Percentiles rank a stretch among this genome's conserved stretches.
Evolutionary conservation across 2,329 filamentous ascomycete species (phyloP).

Genomic region (Scolecobasidium constrictum): DNA sequence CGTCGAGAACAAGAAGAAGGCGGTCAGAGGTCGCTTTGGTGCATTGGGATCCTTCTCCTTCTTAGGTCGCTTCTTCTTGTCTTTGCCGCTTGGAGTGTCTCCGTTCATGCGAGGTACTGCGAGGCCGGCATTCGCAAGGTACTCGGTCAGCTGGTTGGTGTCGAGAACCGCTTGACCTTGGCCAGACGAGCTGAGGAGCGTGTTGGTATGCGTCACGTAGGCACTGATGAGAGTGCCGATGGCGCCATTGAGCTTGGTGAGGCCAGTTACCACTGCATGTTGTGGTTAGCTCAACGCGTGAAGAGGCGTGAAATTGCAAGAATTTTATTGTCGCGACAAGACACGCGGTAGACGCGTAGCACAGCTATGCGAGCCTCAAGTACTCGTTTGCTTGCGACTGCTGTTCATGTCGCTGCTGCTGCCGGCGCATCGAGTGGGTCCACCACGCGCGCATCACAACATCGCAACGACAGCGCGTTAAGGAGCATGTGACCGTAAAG

Average conservation of each 20-base stretch:
- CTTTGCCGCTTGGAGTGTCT: conserved; percentile 15
- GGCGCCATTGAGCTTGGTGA: conserved; percentile 63
- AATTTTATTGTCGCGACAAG: background rate
- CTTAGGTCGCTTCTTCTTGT: conserved; percentile 82
- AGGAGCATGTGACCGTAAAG: background rate
- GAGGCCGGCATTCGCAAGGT: conserved; percentile 23
- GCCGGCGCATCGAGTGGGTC: background rate
- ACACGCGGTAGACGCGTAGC: too few species aligned
- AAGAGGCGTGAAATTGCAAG: background rate
- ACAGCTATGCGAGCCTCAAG: background rate
- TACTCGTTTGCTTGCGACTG: background rate
- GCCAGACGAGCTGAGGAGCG: conserved; percentile 44
- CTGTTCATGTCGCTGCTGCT: background rate
- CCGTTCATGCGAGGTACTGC: conserved; percentile 10
- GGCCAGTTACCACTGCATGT: conserved; percentile 50
- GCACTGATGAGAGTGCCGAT: conserved; percentile 71
- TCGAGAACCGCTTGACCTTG: conserved; percentile 15
- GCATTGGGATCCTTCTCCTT: conserved; percentile 69
- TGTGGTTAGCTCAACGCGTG: background rate
- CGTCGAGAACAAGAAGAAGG: conserved; percentile 92
- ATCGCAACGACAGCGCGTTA: background rate
- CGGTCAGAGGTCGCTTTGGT: conserved; percentile 85
- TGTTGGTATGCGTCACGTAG: conserved; percentile 81
- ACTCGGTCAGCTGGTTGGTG: conserved; percentile 19
- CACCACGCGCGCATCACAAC: background rate